Evolutionary conservation across 2,329 filamentous ascomycete genomes (phyloP).

Genomic region (Ascochyta koolunga): DNA sequence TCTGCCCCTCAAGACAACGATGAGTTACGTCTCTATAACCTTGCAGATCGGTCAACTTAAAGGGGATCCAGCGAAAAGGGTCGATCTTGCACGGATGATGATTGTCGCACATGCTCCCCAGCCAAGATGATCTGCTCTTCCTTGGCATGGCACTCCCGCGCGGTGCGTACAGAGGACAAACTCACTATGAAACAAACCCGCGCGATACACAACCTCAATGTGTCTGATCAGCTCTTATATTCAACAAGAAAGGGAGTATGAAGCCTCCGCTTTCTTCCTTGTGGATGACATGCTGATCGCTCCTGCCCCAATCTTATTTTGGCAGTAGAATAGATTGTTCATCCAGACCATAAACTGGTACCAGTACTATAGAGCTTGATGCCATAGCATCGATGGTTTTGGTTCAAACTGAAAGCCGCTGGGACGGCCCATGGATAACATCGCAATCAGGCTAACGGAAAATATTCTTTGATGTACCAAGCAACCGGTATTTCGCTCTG

Average conservation of each 20-base stretch:
- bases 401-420: too few species aligned
- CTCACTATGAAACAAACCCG: conserved; percentile 4
- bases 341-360: too few species aligned
- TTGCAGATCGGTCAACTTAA: background rate
- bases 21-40: background rate
- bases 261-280: background rate
- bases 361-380: too few species aligned
- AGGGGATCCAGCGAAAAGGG: background rate
- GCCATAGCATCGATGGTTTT: too few species aligned
- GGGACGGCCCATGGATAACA: too few species aligned
- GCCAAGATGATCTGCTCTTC: conserved; percentile 28
- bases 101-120: conserved; percentile 17
- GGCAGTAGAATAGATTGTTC: background rate
- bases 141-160: conserved; percentile 28
- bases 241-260: conserved; percentile 19
- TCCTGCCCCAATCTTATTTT: background rate
- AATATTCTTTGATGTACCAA: conserved; percentile 1
- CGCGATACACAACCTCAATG: conserved; percentile 2
- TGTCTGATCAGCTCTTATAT: conserved; percentile 18
- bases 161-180: background rate
- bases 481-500: background rate
- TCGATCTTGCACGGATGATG: conserved; percentile 17
- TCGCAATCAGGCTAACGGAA: too few species aligned
- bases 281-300: background rate
- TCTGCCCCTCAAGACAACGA: too few species aligned